phyloP scores from a whole-genome alignment of 1,284 basidiomycete species.

The Cryptococcus sp. region DNA sequence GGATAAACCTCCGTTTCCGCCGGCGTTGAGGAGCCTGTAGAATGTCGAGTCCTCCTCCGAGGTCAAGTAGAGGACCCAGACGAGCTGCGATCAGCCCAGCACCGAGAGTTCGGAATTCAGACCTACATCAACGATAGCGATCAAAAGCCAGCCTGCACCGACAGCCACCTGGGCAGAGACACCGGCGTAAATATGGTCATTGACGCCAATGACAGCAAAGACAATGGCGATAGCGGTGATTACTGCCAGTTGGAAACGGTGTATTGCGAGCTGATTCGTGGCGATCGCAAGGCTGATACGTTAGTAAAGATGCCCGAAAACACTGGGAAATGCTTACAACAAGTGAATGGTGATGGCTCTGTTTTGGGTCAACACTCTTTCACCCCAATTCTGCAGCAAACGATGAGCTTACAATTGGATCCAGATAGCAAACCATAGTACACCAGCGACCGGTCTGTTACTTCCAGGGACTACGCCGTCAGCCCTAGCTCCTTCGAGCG shows the following conservation, averaged over 20 bases:
- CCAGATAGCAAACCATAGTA: constrained; percentile 89
- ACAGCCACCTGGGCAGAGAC: constrained; percentile 66
- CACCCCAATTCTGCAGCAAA: too few relatives aligned
- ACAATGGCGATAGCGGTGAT: constrained; percentile 83
- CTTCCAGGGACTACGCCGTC: neutral
- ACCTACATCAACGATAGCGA: constrained; percentile 67
- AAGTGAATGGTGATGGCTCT: constrained; percentile 42
- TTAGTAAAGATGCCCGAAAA: neutral
- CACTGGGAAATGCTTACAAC: constrained; percentile 29
- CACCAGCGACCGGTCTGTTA: constrained; percentile 54
- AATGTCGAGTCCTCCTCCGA: constrained; percentile 87
- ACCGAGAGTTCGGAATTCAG: neutral
- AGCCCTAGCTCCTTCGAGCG: too few relatives aligned
- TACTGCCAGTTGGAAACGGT: constrained; percentile 66
- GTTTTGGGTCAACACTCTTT: neutral
- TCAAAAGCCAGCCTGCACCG: constrained; percentile 89
- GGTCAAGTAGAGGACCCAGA: constrained; percentile 95
- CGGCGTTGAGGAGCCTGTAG: constrained; percentile 75
- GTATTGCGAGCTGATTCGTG: constrained; percentile 34
- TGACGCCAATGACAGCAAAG: constrained; percentile 60
- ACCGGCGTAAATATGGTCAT: constrained; percentile 23
- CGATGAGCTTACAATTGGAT: constrained; percentile 34
- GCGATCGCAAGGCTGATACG: constrained; percentile 33
- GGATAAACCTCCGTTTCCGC: constrained; percentile 82
- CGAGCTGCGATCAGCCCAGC: constrained; percentile 56